Base-by-base conservation (phyloP, 257 asterid species). In the Mitragyna speciosa region DNA sequence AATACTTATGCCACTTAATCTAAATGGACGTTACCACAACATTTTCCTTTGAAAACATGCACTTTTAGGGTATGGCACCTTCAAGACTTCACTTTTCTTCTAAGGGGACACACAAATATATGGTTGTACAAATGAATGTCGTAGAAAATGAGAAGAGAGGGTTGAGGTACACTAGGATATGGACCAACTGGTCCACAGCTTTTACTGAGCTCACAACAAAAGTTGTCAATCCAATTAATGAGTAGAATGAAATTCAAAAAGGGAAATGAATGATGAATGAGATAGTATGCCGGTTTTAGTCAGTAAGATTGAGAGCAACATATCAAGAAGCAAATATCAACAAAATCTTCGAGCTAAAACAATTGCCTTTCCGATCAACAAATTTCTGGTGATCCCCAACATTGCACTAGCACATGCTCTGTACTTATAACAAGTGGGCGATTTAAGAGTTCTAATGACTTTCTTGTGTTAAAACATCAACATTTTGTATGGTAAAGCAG, bases 181-280 rank as follows among this genome's bases (percentile, higher is more conserved):
- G 67, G 61, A 52, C 54, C 24, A 66, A 54, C 69, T 82, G 90
- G 89, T 66, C 88, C 88, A 84, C 88, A 69, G 79, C 88, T 59
- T 89, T 86, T 83, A 81, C 72, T 70, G 49, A 59, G 28, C 80
- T 28, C 77, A 78, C 85, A 86, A 78, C 41, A 78, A 63, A 77
- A 78, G 86, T 43, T 77, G 77, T 76, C 82, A 81, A 69, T 78
- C 70, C 77, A 82, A 49, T 75, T 78, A 12, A 66, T 75, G 80
- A 61, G 11, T 33, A 70, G 10, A 80, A 52, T 75, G 58, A 41
- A 49, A 79, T 16, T 59, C 52, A 65, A 39, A 69, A 19, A 75
- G 49, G 67, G 41, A 52, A 64, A 56, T 83, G 30, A 70, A 76
- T 80, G 76, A 72, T 54, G 72, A 33, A 48, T 43, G 79, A 48